Base-by-base conservation (phyloP, 1,284 basidiomycete genomes). In the Ustilago tritici region DNA sequence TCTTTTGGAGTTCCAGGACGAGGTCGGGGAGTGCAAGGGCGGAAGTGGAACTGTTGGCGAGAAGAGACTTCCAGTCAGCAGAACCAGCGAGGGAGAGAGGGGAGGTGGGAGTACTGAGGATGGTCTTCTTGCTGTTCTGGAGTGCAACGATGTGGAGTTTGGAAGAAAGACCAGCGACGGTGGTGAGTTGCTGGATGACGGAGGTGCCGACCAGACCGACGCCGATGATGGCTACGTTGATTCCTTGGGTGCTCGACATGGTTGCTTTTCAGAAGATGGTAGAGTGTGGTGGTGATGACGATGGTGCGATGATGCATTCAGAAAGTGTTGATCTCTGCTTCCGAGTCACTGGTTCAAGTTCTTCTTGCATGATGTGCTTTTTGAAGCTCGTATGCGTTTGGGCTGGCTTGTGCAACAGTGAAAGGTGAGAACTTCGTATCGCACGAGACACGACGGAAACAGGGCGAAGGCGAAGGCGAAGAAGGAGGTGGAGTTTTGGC, bases 81-180 rank as follows among this genome's bases (percentile, higher is more conserved):
- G 69, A 56, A 14, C 65, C 57, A 17, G 55, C 57, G 23, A 83
- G 57, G 32, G 67, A 60, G 32, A 80, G 65, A 1, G 61, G 65
- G 10, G 74, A 65, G 10, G 72, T 40, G 8, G 70, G 67, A 12
- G 69, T 67, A 38, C 77, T 72, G n/a, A 85, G 66, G 12, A 86
- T 77, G 31, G 82, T 79, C 77, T 85, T 84, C 55, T 82, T 83
- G 69, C 78, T 81, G 74, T 86, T 86, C 64, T 85, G 84, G 23
- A 86, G 62, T 1, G 79, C 71, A 19, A 86, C 79, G 40, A 85
- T 82, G 64, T 77, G 70, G 36, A 84, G 68, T 50, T 71, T 64
- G 14, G 79, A 66, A 28, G 76, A 69, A 41, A 82, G 74, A 15
- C 58, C 46, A 0, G 80, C 53, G 28, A 79, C 71, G 12, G 83